Percentiles rank a stretch among this genome's conserved stretches.
These are phyloP conservation scores for Raffaelea arxii DNA, from an alignment of 2,329 filamentous ascomycete genomes.

Conservation along the genomic window DNA sequence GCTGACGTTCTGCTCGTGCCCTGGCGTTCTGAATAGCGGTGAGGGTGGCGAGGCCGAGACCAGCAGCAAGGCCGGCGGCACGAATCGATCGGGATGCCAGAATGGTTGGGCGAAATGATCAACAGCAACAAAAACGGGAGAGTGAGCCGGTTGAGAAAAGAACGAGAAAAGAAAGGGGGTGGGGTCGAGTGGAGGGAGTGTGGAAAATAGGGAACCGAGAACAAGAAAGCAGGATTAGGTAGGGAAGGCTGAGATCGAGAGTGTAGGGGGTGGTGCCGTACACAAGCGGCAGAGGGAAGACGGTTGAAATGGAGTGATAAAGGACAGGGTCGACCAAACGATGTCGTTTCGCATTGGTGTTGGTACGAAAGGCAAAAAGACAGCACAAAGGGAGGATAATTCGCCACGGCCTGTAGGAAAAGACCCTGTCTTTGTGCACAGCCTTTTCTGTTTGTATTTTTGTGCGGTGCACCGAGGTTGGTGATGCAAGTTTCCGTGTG, in stretches of 20 bases:
- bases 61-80: conserved; percentile 44
- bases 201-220: neutral
- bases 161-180: neutral
- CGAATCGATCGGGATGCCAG: conserved; percentile 45
- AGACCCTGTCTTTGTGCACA: too few relatives aligned
- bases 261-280: too few relatives aligned
- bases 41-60: conserved; percentile 49
- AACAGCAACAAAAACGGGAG: too few relatives aligned
- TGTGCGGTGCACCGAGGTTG: too few relatives aligned
- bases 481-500: too few relatives aligned
- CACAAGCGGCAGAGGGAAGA: neutral
- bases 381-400: too few relatives aligned
- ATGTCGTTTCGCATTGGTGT: too few relatives aligned
- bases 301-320: neutral
- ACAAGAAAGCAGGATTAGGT: neutral
- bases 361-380: too few relatives aligned
- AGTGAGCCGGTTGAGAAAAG: neutral
- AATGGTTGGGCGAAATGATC: too few relatives aligned
- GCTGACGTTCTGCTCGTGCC: neutral
- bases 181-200: neutral
- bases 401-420: too few relatives aligned
- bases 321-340: neutral
- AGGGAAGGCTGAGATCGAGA: neutral
- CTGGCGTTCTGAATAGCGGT: conserved; percentile 38
- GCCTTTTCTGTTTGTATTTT: too few relatives aligned